Base-by-base conservation (phyloP, 2,329 filamentous ascomycete genomes). In the Arthrobotrys megalospora region DNA sequence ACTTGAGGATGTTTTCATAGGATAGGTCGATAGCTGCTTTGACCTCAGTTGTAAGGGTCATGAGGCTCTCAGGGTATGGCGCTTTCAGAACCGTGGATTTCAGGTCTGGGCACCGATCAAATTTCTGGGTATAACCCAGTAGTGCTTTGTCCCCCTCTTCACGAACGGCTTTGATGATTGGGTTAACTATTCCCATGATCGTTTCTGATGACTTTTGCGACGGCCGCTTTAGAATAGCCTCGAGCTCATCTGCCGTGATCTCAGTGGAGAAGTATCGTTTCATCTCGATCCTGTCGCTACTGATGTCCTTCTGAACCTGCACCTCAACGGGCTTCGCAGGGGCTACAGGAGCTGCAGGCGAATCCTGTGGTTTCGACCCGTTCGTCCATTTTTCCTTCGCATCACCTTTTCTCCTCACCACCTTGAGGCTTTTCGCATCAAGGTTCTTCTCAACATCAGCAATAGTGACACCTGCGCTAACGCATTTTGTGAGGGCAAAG, bases 171-270 rank as follows among this genome's bases (percentile, higher is more conserved):
- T 95, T 90, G 82, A 99, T 93, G 82, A 99, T 99, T 0, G 96
- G 96, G 41, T 89, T 90, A 76, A 97, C 93, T 65, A 98, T 95
- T 80, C 91, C 91, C 86, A 98, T 91, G 81, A 99, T 97, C 75
- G 92, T 90, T 21, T 98, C 95, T n/a, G 93, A 93, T 1, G 95
- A 97, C 84, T 92, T 94, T 83, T 99, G 96, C 0, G 95, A 97
- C 5, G 96, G 96, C 64, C 96, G 90, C 85, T 94, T 92, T 21
- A 99, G 88, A 11, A 90, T 92, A 65, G 92, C 89, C 75, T 90
- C 87, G 16, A 99, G 90, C 43, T 91, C 89, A 60, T 88, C 86
- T 7, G 88, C 85, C 1, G 90, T 87, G 4, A 90, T 90, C 60
- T 90, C 88, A 63, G 90, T 85, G 6, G 92, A 90, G 80, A 94